Evolutionary conservation across 139 green algal species (phyloP).

Genomic region (Closterium sp.): DNA sequence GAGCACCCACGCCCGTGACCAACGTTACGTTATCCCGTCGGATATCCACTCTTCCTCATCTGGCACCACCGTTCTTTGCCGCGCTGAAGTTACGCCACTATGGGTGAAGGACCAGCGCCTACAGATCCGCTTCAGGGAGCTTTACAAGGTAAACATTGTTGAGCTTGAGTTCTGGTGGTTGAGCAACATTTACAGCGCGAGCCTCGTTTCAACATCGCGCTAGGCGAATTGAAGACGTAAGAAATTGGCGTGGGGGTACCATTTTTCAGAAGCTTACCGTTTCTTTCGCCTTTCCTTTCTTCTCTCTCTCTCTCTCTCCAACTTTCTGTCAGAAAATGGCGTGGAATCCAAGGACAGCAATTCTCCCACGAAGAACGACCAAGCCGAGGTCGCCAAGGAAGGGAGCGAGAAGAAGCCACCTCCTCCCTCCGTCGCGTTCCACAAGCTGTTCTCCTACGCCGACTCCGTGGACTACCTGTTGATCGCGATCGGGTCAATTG

Average conservation of each 20-base stretch:
- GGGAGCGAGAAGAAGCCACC: slow-evolving; percentile 19
- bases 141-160: neutral
- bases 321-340: neutral
- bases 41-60: neutral
- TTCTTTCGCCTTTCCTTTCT: neutral
- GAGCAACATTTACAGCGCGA: neutral
- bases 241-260: too few relatives aligned
- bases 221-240: neutral
- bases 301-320: neutral
- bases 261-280: neutral
- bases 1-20: neutral
- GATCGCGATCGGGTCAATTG: slow-evolving; percentile 24
- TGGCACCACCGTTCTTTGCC: neutral
- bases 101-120: neutral
- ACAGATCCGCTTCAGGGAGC: neutral
- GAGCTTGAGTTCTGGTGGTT: neutral
- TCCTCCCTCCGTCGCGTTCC: slow-evolving; percentile 25
- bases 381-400: neutral
- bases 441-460: slow-evolving; percentile 30
- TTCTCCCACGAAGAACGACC: neutral
- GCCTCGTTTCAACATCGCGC: neutral
- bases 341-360: neutral
- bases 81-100: neutral
- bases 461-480: slow-evolving; percentile 39
- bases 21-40: neutral